Evolutionary conservation across 495 filamentous ascomycete species (phyloP), one percentile per base, ranked within the genome.

Genomic region (Penicillium argentinense): DNA sequence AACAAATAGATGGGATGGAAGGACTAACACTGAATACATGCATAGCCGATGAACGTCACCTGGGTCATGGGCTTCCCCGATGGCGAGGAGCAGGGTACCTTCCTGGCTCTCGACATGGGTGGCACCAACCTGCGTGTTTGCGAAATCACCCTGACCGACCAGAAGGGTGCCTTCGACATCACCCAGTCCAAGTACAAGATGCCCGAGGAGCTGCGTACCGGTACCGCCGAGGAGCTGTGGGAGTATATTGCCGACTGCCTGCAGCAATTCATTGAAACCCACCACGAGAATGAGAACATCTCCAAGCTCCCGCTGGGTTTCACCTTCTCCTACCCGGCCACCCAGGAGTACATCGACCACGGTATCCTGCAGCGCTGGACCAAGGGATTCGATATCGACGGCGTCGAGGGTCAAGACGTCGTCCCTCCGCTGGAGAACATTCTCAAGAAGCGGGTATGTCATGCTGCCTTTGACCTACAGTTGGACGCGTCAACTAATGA

Each of bases 171-270:
- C 64, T 98, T 97, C 71, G 93, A 98, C 61, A 98, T 98, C 60
- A 95, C 91, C 54, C 93, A 98, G 73, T 97, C 92, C 52, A 98
- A 98, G 68, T 98, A 98, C 68, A 83, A 87, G 34, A 89, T 98
- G 81, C 93, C 93, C 17, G 90, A 96, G 66, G 93, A 96, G 71
- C 78, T 98, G 42, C 95, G 90, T 75, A 88, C 85, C 5, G 95
- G 93, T 53, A 84, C 85, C 24, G 81, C 86, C 5, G 92, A 96
- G 29, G 91, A 97, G 68, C 81, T 98, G 16, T 98, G 92, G 89
- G 89, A 89, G 59, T 98, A 97, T 69, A 91, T 97, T 63, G 95
- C 91, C 64, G 93, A 97, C 70, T 98, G 93, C 64, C 71, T 98
- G 45, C 82, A 95, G 72, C 90, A 97, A 60, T 98, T 98, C 68